Conservation (phyloP, 441 rosid species). For the Syzygium malaccense region DNA sequence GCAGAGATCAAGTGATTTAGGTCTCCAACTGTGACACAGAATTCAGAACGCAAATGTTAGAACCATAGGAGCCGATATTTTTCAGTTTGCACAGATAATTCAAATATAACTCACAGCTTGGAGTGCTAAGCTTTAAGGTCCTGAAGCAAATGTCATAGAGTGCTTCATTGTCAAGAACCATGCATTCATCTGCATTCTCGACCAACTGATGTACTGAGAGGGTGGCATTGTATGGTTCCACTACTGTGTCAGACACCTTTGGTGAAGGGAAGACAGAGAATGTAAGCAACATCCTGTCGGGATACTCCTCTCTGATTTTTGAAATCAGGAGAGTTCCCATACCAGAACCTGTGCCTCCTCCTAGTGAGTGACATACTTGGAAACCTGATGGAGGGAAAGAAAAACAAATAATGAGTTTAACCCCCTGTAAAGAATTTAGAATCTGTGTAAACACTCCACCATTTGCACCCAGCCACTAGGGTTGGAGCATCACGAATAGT, state of each 20-base stretch:
- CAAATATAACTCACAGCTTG: slow-evolving; percentile 47
- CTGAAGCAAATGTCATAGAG: slow-evolving; percentile 93
- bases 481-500: not conserved
- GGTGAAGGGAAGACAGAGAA: slow-evolving; percentile 97
- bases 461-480: not conserved
- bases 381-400: slow-evolving; percentile 45
- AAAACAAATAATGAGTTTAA: not conserved
- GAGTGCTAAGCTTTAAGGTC: slow-evolving; percentile 61
- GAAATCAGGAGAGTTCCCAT: slow-evolving; percentile 91
- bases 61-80: not conserved
- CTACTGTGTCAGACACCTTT: slow-evolving; percentile 97
- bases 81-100: not conserved
- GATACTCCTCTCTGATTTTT: slow-evolving; percentile 74
- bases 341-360: slow-evolving; percentile 96
- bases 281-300: slow-evolving; percentile 90
- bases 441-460: not conserved
- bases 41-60: not conserved
- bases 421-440: not conserved
- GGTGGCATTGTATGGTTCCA: slow-evolving; percentile 92
- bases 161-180: slow-evolving; percentile 94
- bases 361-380: slow-evolving; percentile 90
- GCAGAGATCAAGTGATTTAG: slow-evolving; percentile 71
- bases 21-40: slow-evolving; percentile 52
- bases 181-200: slow-evolving; percentile 89
- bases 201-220: slow-evolving; percentile 93